Base-by-base conservation (phyloP, 257 asterid genomes). In the Striga asiatica region DNA sequence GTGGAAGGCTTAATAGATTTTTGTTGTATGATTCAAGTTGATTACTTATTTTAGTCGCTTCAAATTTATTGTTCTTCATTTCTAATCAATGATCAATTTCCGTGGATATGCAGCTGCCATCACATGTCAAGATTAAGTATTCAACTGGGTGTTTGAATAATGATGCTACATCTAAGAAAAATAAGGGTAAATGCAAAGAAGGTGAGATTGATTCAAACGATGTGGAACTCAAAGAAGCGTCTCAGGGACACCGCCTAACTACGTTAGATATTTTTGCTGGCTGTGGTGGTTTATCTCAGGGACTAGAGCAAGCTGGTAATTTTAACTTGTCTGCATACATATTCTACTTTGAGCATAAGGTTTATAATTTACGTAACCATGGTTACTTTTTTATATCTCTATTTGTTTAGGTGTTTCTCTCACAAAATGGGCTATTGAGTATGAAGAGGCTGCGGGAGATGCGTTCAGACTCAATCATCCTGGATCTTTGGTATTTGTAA, bases 371-470 rank as follows among this genome's bases (percentile, higher is more conserved):
- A 38, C 39, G 14, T 43, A 20, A 45, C 56, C 39, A 19, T 51
- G 20, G 41, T 59, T 45, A 57, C 48, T 34, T 13, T 62, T 27
- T 66, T 39, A 49, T 62, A 31, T 66, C 43, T 58, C 28, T 59
- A 34, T 50, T 43, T 53, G 56, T 68, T 50, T 74, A 91, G 97
- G 95, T 60, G 79, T 65, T 34, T 53, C 94, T 22, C 54, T 22
- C 47, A 80, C 97, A 14, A 91, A 82, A 72, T 91, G 98, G 98
- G 98, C 98, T 39, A 91, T 91, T 64, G 97, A 91, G 77, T 91
- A 91, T 56, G 98, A 87, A 50, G 87, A 70, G 53, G 78, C 97
- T 37, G 97, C 95, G 47, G 98, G 89, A 71, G 88, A 80, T 66
- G 97, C 98, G 21, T 87, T 91, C 74, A 87, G 56, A 69, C 93